Percentiles rank a stretch among this genome's conserved stretches.
Evolutionary conservation across 2,329 filamentous ascomycete genomes (phyloP).

Genomic region (Whalleya microplaca): DNA sequence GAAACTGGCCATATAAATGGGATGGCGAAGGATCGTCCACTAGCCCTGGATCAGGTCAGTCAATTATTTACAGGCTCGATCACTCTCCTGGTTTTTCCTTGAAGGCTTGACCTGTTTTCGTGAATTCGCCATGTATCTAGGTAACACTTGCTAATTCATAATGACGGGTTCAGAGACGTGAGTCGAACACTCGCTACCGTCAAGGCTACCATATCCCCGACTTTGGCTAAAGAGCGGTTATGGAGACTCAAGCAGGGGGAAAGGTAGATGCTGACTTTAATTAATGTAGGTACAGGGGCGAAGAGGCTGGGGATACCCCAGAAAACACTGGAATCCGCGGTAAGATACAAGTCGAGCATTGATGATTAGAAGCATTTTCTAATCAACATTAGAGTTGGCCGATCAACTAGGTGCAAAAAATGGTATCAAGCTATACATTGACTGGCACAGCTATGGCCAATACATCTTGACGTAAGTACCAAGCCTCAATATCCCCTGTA

Average conservation of each 20-base stretch:
- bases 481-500: not conserved
- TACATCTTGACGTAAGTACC: conserved; percentile 32
- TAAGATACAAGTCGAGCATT: conserved; percentile 12
- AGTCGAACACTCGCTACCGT: conserved; percentile 11
- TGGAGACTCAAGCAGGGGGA: no score
- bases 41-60: conserved; percentile 46
- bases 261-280: not conserved
- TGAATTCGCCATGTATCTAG: not conserved
- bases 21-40: conserved; percentile 46
- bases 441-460: conserved; percentile 38
- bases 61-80: not conserved
- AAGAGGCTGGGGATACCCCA: conserved; percentile 47
- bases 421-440: conserved; percentile 36
- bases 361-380: conserved; percentile 2
- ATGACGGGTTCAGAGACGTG: conserved; percentile 28
- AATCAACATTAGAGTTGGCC: conserved; percentile 45
- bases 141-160: conserved; percentile 10
- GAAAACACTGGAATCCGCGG: conserved; percentile 48
- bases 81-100: not conserved
- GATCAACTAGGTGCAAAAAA: conserved; percentile 44
- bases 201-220: no score
- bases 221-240: no score
- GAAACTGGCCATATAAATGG: conserved; percentile 58
- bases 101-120: not conserved
- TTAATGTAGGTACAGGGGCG: conserved; percentile 47